These are phyloP conservation scores for Colletotrichum viniferum DNA, from an alignment of 2,329 filamentous ascomycete genomes.

Conservation along the genomic window DNA sequence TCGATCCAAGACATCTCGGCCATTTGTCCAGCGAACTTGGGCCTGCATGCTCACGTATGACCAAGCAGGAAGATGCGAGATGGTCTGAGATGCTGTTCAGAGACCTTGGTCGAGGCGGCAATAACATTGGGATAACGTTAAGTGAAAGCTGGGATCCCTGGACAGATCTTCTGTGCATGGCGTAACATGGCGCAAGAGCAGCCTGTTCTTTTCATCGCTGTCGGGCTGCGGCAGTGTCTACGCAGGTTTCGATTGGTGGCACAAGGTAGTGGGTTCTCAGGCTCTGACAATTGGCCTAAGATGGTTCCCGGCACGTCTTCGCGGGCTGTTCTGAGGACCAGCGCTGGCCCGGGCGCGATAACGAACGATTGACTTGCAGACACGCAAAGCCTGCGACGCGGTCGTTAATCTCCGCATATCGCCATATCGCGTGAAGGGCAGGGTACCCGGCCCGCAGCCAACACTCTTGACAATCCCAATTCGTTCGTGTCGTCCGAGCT, in stretches of 20 bases:
- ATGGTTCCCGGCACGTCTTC: not conserved
- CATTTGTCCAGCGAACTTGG: not conserved
- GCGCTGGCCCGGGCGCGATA: not conserved
- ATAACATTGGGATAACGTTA: not conserved
- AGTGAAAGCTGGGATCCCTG: not conserved
- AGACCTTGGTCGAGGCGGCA: not conserved
- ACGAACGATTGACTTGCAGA: not conserved
- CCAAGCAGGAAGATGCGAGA: not conserved
- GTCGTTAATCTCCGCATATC: conserved; percentile 6
- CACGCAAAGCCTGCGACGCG: not conserved
- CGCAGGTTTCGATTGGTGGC: not conserved
- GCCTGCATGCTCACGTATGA: not conserved
- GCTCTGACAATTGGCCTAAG: not conserved
- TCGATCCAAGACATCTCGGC: conserved; percentile 3
- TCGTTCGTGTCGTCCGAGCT: not conserved
- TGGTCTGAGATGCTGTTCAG: not conserved
- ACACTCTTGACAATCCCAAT: not conserved
- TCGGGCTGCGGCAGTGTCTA: not conserved
- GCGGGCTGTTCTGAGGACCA: not conserved
- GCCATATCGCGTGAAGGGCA: not conserved
- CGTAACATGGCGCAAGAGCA: not conserved
- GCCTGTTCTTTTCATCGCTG: not conserved
- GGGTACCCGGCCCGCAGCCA: not conserved
- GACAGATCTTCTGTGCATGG: conserved; percentile 1
- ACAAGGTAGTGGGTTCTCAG: not conserved